These are phyloP conservation scores for Lentinula aciculospora DNA, from an alignment of 768 basidiomycete genomes.

Conservation along the genomic window DNA sequence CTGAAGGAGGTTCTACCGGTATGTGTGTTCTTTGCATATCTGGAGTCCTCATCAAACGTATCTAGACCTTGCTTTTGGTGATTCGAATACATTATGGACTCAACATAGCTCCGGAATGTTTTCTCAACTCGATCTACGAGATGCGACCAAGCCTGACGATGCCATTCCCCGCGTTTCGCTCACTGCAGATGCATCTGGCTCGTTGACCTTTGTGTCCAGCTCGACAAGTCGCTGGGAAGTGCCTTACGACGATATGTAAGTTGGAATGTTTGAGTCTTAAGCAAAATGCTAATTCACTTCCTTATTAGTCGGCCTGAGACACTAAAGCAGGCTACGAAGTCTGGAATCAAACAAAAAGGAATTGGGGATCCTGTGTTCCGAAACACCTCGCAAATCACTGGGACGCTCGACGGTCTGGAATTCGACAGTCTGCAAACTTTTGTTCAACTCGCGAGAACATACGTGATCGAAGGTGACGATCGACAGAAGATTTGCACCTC, in stretches of 20 bases:
- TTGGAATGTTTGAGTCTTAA: conserved; percentile 2
- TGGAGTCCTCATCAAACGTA: not conserved
- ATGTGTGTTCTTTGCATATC: conserved; percentile 6
- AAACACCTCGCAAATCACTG: conserved; percentile 54
- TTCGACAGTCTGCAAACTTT: conserved; percentile 45
- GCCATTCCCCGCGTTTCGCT: conserved; percentile 56
- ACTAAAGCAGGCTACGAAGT: conserved; percentile 12
- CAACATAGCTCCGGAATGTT: conserved; percentile 74
- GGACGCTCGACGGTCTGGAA: conserved; percentile 35
- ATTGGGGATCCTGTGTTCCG: conserved; percentile 52
- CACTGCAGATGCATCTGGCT: conserved; percentile 63
- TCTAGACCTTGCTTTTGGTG: conserved; percentile 63
- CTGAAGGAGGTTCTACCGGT: conserved; percentile 77
- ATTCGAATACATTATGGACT: conserved; percentile 68
- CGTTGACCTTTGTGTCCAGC: conserved; percentile 63
- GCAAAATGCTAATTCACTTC: not conserved
- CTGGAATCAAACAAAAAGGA: conserved; percentile 40
- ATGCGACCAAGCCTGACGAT: conserved; percentile 60
- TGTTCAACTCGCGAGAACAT: conserved; percentile 55
- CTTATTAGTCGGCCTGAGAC: not conserved
- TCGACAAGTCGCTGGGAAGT: conserved; percentile 49
- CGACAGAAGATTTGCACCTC: conserved; percentile 43
- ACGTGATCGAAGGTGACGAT: conserved; percentile 46
- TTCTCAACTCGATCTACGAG: conserved; percentile 71
- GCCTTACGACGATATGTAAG: conserved; percentile 80